These are phyloP conservation scores for Rhizopogon vinicolor DNA, from an alignment of 768 basidiomycete species.

Conservation along the genomic window DNA sequence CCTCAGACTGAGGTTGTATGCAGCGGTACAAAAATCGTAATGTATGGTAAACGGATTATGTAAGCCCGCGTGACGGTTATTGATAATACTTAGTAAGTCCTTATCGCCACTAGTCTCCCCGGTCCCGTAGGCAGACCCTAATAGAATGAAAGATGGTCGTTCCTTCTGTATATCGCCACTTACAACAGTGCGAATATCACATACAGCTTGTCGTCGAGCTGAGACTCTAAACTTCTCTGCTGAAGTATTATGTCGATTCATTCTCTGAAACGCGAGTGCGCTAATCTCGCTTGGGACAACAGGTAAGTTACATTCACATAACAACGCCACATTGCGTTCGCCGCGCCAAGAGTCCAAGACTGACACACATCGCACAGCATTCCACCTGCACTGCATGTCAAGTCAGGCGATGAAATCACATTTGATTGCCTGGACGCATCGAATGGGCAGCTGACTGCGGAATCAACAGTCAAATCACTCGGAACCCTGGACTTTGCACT, in stretches of 20 bases:
- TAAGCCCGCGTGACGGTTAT: no score
- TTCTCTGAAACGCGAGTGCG: constrained; percentile 45
- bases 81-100: no score
- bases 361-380: constrained; percentile 31
- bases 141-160: no score
- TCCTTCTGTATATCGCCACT: no score
- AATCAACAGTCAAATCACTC: constrained; percentile 34
- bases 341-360: not conserved
- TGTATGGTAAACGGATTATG: no score
- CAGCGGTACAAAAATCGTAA: no score
- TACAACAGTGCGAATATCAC: not conserved
- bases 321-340: not conserved
- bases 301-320: constrained; percentile 30
- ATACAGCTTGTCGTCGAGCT: no score
- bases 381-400: constrained; percentile 41
- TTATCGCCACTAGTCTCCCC: no score
- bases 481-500: constrained; percentile 39
- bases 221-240: not conserved
- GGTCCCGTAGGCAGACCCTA: no score
- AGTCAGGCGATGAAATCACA: constrained; percentile 49
- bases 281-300: constrained; percentile 58
- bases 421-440: constrained; percentile 65
- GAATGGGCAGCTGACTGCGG: constrained; percentile 50
- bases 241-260: constrained; percentile 42
- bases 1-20: no score